Evolutionary conservation across 2,329 filamentous ascomycete species (phyloP), one percentile per base, ranked within the genome.

Genomic region (Metarhizium robertsii): DNA sequence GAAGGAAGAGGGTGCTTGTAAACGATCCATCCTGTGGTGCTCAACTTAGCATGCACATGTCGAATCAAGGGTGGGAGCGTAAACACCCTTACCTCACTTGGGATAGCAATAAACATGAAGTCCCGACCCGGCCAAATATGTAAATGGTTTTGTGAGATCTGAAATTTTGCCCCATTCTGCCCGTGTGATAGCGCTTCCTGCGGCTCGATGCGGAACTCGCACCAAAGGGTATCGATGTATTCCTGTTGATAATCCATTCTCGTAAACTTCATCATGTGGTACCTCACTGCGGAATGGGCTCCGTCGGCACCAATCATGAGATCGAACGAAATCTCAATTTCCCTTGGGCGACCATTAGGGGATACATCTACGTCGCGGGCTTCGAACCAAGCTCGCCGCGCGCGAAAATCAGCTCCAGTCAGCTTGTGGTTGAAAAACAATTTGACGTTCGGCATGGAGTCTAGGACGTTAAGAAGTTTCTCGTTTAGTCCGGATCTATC

Each of bases 41-140:
- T 14, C 38, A 29, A 43, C 50, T 51, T 43, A 40, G 56, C 65
- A 47, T 59, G 55, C 29, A 7, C 32, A 56, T 63, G 51, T 65
- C 58, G 4, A 53, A 45, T 4, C 32, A 51, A 16, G n/a, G 25
- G 6, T 30, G 20, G 34, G 50, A 20, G 25, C 32, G 30, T 6
- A 18, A 16, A 16, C 2, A 38, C 38, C 63, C 77, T 61, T 67
- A 84, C 81, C 56, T 79, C 74, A 61, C 81, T 86, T 0, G 94
- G 92, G 47, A 99, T 92, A 18, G 94, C 95, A 66, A 99, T 99
- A 73, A 99, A 99, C 95, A 99, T 97, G 65, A 94, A 92, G 46
- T 92, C 85, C 63, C 85, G 86, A 36, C 89, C 91, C 0, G 94
- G 94, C 94, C 94, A 99, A 67, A 99, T 99, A 71, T 99, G 94